Conservation (phyloP, 352 stramenopile species). For the Phytopythium delawarense region DNA sequence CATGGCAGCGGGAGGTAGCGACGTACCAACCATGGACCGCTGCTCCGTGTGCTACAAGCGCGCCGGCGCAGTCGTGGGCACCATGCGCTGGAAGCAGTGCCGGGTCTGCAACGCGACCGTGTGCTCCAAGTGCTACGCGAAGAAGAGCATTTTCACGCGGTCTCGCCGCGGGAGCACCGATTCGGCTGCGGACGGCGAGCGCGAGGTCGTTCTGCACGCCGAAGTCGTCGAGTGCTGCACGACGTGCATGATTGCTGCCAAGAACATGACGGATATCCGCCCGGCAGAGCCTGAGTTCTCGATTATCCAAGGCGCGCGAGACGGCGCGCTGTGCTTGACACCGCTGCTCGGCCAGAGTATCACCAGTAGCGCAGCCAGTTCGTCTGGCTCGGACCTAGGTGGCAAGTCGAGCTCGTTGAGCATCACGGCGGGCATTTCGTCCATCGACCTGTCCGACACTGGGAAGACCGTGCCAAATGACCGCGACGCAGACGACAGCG, state of each 20-base stretch:
- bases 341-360: background rate
- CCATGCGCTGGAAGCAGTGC: constrained; percentile 13
- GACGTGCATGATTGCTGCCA: constrained; percentile 29
- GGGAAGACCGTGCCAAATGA: constrained; percentile 1
- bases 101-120: constrained; percentile 18
- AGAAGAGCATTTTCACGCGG: constrained; percentile 8
- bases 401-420: background rate
- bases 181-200: background rate
- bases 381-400: background rate
- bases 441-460: constrained; percentile 1
- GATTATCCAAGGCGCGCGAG: constrained; percentile 9
- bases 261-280: constrained; percentile 21
- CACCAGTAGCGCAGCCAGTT: background rate
- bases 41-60: constrained; percentile 6
- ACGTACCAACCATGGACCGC: constrained; percentile 1
- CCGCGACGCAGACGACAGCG: background rate
- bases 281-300: constrained; percentile 21
- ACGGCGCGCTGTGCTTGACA: background rate
- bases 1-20: background rate
- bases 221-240: constrained; percentile 28
- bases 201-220: background rate
- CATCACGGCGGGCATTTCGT: background rate
- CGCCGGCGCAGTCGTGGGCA: constrained; percentile 1
- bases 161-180: background rate
- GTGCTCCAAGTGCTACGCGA: constrained; percentile 28